Evolutionary conservation across 2,329 filamentous ascomycete genomes (phyloP), one percentile per base, ranked within the genome.

Genomic region (Chaetothyriales sp.): DNA sequence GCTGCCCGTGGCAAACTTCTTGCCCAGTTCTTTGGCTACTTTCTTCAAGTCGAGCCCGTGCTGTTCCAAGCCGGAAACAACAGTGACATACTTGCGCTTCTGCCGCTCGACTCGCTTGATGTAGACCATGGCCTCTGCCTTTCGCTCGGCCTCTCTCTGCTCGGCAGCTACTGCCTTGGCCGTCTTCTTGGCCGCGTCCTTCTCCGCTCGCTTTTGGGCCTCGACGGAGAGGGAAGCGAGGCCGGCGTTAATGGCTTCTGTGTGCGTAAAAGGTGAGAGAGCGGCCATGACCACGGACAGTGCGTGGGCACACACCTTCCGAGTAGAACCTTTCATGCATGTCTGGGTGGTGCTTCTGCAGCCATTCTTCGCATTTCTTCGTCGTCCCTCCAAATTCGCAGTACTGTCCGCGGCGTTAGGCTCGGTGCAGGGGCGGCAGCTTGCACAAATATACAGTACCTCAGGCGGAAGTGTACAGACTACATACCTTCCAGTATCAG

Each of bases 21-120:
- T 98, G 57, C 92, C 92, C 61, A 97, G 83, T 64, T 97, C 92
- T 75, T 97, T 97, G 53, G 89, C 83, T 6, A 94, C 76, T 73
- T 95, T 97, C 71, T 98, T 98, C 64, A 95, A 77, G 52, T 97
- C 90, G 44, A 97, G 69, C 0, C 88, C 88, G 64, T 95, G 94
- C 0, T 84, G 82, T 68, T 98, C 92, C 18, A 98, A 75, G 0
- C 92, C 92, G 5, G 81, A 81, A n/a, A 98, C 82, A 15, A 89
- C 84, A 0, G 92, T 98, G 51, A 98, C 89, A 66, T 83, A 94
- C 73, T 98, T 98, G 65, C 92, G 82, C 77, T 98, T 98, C 71
- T 95, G 97, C 57, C 92, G 82, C 76, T 97, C 92, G 62, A 98
- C 92, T 22, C 92, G 86, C 78, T 95, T 95, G 72, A 98, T 95